Evolutionary conservation across 1,139 yeast species (phyloP), one percentile per base, ranked within the genome.

Genomic region (Eremothecium coryli): DNA sequence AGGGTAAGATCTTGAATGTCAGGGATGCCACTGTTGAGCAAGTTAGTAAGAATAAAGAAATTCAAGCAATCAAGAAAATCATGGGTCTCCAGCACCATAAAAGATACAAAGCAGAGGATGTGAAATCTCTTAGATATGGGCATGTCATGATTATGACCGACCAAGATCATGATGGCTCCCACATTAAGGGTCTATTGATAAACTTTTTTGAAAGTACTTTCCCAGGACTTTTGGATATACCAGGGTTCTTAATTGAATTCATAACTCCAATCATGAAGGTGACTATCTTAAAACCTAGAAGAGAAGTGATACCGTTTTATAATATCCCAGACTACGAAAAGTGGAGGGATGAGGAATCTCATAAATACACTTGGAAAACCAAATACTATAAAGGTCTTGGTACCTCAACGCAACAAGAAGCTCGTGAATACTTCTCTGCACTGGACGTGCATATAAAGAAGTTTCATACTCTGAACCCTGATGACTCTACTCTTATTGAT

Each of bases 111-210:
- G 12, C 9, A 4, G 78, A 76, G 23, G 81, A 76, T 47, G 68
- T 82, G 7, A 73, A 72, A 39, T 76, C 79, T 8, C 66, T 93
- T 43, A 76, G 99, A 55, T 93, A 93, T 55, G 98, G 99, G 18
- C 95, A 86, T 58, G 73, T 93, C 33, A 90, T 93, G 97, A 86
- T 93, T 54, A 93, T 93, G 98, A 86, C 99, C 4, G 99, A 93
- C 82, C 99, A 93, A 62, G 99, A 93, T 82, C 95, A 88, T 52
- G 99, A 93, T 70, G 99, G 99, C 40, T 82, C 95, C 14, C 99
- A 93, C 65, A 93, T 93, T 55, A 93, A 93, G 58, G 99, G 99
- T 44, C 71, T 93, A 49, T 74, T 93, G 43, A 93, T 93, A 52
- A 93, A 93, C 57, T 93, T 90, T 54, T 64, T 93, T 41, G 97